Evolutionary conservation across 1,139 yeast species (phyloP).

Genomic region (Dujonia santamariae): DNA sequence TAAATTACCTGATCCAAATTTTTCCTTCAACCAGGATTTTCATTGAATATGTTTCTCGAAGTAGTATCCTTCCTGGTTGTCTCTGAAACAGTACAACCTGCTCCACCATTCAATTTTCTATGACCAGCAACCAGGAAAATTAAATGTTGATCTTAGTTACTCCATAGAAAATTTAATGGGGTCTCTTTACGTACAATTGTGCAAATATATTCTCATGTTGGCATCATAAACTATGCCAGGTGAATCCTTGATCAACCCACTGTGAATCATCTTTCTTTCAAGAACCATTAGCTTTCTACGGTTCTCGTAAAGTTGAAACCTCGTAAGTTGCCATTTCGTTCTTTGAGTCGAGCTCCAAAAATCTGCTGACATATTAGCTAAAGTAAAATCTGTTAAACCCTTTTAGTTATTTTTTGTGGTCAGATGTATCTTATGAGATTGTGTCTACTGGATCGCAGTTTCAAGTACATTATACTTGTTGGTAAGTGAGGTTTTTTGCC

Average conservation of each 20-base stretch:
- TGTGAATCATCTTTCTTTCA: slow-evolving; percentile 46
- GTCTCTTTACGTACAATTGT: slow-evolving; percentile 34
- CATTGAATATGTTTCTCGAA: too few species aligned
- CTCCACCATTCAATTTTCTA: too few species aligned
- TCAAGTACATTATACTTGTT: too few species aligned
- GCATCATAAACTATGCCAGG: slow-evolving; percentile 52
- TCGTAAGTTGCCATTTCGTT: slow-evolving; percentile 40
- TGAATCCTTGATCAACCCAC: slow-evolving; percentile 43
- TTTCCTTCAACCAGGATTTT: too few species aligned
- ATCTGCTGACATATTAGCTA: slow-evolving; percentile 44
- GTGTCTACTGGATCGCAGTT: too few species aligned
- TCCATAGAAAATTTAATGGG: background rate
- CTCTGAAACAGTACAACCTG: background rate
- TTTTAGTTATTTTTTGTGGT: too few species aligned
- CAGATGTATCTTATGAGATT: too few species aligned
- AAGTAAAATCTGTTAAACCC: too few species aligned
- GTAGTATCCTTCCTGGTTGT: background rate
- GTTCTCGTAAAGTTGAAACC: slow-evolving; percentile 38
- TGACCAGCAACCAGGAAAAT: too few species aligned
- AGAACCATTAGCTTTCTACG: slow-evolving; percentile 36
- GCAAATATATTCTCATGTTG: slow-evolving; percentile 66
- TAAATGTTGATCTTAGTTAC: too few species aligned
- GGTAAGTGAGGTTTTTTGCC: too few species aligned
- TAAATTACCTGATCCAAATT: too few species aligned
- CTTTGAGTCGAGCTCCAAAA: slow-evolving; percentile 48